A percentile compares a stretch with the other conserved stretches of the same genome.
These are phyloP conservation scores for Pseudonectria foliicola DNA, from an alignment of 2,329 filamentous ascomycete species.

Conservation along the genomic window DNA sequence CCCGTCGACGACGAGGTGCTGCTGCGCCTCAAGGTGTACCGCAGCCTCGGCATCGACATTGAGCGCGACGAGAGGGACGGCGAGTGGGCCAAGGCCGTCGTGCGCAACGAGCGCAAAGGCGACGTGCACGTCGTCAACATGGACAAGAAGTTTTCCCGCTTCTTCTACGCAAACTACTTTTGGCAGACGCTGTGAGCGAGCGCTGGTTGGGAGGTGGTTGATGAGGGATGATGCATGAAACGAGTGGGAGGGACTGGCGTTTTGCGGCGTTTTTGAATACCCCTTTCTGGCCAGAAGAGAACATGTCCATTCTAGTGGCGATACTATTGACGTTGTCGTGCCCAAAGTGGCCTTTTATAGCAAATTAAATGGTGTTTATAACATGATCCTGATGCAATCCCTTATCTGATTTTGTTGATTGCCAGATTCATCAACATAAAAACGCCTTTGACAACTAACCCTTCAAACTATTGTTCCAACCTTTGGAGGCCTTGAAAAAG, in stretches of 20 bases:
- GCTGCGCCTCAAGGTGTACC: slow-evolving; percentile 82
- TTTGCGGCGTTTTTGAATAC: not conserved
- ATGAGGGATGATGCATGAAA: slow-evolving; percentile 6
- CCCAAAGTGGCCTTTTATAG: too few species aligned
- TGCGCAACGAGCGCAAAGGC: slow-evolving; percentile 77
- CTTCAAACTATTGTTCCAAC: too few species aligned
- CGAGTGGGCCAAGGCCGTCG: slow-evolving; percentile 77
- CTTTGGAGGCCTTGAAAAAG: too few species aligned
- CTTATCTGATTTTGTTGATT: too few species aligned
- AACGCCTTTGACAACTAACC: too few species aligned
- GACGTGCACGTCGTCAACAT: slow-evolving; percentile 94
- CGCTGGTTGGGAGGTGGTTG: not conserved
- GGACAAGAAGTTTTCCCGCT: slow-evolving; percentile 83
- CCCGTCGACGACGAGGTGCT: slow-evolving; percentile 56
- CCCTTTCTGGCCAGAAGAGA: too few species aligned
- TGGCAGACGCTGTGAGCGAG: slow-evolving; percentile 73
- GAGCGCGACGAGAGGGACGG: slow-evolving; percentile 67
- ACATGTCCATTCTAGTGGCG: too few species aligned
- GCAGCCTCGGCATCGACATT: slow-evolving; percentile 83
- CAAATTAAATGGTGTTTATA: too few species aligned
- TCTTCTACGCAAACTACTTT: slow-evolving; percentile 93
- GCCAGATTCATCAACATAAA: too few species aligned
- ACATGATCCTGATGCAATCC: too few species aligned
- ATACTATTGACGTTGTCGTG: too few species aligned
- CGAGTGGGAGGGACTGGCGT: slow-evolving; percentile 3